Conservation (phyloP, 2,329 filamentous ascomycete species). For the Fusarium proliferatum region DNA sequence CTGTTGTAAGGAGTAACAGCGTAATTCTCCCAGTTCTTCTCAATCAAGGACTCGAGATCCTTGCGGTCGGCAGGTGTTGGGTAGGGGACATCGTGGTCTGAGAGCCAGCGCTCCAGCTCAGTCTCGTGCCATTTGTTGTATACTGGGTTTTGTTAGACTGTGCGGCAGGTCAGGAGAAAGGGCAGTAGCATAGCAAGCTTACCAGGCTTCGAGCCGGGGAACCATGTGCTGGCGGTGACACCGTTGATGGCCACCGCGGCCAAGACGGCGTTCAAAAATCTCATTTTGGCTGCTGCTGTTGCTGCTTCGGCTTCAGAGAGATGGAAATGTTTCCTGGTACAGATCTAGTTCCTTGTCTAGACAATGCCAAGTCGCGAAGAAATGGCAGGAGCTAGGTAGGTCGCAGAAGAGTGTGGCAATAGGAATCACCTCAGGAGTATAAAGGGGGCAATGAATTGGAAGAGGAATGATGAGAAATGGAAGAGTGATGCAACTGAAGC, state of each 20-base stretch:
- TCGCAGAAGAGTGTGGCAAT: constrained; percentile 11
- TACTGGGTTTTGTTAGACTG: constrained; percentile 61
- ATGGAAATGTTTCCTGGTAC: not conserved
- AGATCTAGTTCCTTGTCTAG: not conserved
- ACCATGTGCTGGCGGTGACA: constrained; percentile 82
- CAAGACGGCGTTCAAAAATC: constrained; percentile 76
- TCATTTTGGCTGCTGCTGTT: constrained; percentile 68
- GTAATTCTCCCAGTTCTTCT: constrained; percentile 87
- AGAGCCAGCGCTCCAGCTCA: constrained; percentile 96
- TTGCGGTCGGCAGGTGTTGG: constrained; percentile 92
- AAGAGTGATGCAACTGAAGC: constrained; percentile 7
- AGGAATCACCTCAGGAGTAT: constrained; percentile 5
- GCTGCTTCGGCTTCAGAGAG: not conserved
- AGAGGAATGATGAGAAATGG: constrained; percentile 15
- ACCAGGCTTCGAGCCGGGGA: constrained; percentile 80
- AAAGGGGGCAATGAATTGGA: not conserved
- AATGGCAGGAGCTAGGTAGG: not conserved
- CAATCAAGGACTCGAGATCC: constrained; percentile 91
- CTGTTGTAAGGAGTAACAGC: constrained; percentile 79
- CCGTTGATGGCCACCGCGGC: constrained; percentile 77
- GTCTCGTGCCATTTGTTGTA: constrained; percentile 99
- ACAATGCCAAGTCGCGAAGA: not conserved
- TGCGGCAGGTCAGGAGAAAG: not conserved
- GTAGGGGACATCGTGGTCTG: constrained; percentile 90
- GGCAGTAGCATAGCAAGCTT: constrained; percentile 50